phyloP scores from a whole-genome alignment of 345 rosid species.

The Syzygium aqueum region DNA sequence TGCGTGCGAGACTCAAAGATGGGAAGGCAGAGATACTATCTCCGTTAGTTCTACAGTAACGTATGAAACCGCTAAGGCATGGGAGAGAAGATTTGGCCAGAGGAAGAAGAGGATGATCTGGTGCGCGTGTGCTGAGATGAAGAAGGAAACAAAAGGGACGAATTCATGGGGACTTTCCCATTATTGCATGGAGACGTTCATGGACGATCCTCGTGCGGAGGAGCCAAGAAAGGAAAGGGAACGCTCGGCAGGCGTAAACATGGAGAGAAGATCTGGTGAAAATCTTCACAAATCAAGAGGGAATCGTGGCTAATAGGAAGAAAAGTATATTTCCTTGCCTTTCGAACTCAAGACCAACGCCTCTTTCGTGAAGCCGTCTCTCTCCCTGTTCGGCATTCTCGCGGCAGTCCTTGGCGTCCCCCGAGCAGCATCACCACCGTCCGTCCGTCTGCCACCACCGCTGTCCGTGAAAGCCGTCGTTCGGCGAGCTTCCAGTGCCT shows the following conservation, averaged over 20 bases:
- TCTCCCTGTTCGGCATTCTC: not conserved
- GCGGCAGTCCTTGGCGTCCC: not conserved
- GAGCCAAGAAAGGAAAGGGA: not conserved
- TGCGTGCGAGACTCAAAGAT: not conserved
- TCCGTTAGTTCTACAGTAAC: not conserved
- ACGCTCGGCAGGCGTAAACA: not conserved
- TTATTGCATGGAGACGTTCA: not conserved
- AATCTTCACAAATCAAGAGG: not conserved
- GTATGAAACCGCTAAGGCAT: not conserved
- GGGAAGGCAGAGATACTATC: not conserved
- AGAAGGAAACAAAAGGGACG: not conserved
- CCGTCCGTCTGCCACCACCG: not conserved
- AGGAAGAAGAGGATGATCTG: not conserved
- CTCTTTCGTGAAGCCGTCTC: no score
- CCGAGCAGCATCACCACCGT: not conserved
- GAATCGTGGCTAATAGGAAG: not conserved
- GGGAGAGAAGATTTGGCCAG: not conserved
- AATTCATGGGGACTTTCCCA: not conserved
- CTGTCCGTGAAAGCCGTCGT: not conserved
- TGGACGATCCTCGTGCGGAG: not conserved
- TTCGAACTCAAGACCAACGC: not conserved
- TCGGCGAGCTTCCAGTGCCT: not conserved
- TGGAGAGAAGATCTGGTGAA: not conserved
- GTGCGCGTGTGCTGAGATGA: not conserved
- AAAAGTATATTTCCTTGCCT: not conserved